Evolutionary conservation across 768 basidiomycete genomes (phyloP), one percentile per base, ranked within the genome.

Genomic region (Pulveroboletus sp.): DNA sequence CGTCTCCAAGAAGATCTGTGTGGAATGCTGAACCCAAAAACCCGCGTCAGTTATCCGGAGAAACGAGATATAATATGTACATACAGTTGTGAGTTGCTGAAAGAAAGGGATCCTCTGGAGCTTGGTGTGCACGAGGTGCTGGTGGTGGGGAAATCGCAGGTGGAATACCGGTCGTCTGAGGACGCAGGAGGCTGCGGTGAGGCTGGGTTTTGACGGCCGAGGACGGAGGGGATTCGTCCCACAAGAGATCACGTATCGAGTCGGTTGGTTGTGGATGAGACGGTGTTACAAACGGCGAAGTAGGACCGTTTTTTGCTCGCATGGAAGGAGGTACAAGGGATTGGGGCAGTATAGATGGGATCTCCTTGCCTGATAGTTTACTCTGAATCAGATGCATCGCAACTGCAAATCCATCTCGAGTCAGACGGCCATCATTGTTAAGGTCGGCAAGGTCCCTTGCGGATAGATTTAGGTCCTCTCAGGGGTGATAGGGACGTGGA

Each of bases 361-460:
- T 69, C 3, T 88, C 85, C 52, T 81, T 82, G 16, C 95, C 94
- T 7, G 80, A 75, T 9, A 97, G 70, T 66, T 86, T 92, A 61
- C 79, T 79, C 68, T 90, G 89, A 59, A 99, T 97, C 31, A 99
- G 78, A 69, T 95, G 81, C 82, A 94, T 82, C 4, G 94, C 97
- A 38, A 98, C 86, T 8, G 97, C 95, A 67, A 99, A 98, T 13
- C 93, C 91, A 41, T 97, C 94, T 44, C 84, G 79, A 4, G 85
- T 93, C 40, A 99, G 75, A 46, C 76, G 79, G 2, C 97, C 97
- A 48, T 95, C 87, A 43, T 86, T 87, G 52, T 87, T 82, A 20
- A 97, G 77, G 62, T 98, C 95, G 23, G 93, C 78, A 17, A 99
- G 79, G 67, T 99, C 97, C 95, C 94, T 97, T 24, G 27, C 1